phyloP scores from a whole-genome alignment of 495 filamentous ascomycete species.

The Lentithecium fluviatile region DNA sequence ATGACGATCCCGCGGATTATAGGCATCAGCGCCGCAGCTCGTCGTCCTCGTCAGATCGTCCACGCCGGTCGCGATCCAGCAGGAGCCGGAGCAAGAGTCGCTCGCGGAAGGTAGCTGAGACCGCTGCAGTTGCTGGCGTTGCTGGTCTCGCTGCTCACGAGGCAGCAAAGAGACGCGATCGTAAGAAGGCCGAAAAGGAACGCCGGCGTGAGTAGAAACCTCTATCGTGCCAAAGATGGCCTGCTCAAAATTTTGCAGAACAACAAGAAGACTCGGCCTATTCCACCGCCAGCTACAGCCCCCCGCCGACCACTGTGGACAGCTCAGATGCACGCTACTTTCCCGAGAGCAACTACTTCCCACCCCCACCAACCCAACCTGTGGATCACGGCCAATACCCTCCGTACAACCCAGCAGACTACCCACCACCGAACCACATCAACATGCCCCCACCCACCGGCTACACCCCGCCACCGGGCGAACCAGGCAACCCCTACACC shows the following conservation, averaged over 20 bases:
- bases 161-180: slow-evolving; percentile 64
- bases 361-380: slow-evolving; percentile 44
- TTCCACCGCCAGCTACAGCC: slow-evolving; percentile 41
- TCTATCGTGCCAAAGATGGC: neutral
- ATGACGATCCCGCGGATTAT: slow-evolving; percentile 35
- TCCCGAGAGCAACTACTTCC: slow-evolving; percentile 45
- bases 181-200: slow-evolving; percentile 50
- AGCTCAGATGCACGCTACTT: slow-evolving; percentile 41
- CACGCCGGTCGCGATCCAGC: slow-evolving; percentile 45
- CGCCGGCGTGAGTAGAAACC: slow-evolving; percentile 27
- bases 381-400: slow-evolving; percentile 23
- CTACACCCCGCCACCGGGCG: slow-evolving; percentile 31
- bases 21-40: slow-evolving; percentile 35
- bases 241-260: slow-evolving; percentile 7
- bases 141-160: slow-evolving; percentile 75
- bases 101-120: slow-evolving; percentile 60
- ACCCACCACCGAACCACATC: slow-evolving; percentile 31
- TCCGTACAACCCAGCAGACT: slow-evolving; percentile 50
- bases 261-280: slow-evolving; percentile 38
- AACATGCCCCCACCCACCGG: slow-evolving; percentile 7
- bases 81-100: slow-evolving; percentile 39
- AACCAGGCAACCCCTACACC: slow-evolving; percentile 28
- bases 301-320: slow-evolving; percentile 48
- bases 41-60: slow-evolving; percentile 48
- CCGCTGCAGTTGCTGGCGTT: slow-evolving; percentile 67